These are phyloP conservation scores for Vigna reflexopilosa DNA, from an alignment of 306 rosid genomes.

Conservation along the genomic window DNA sequence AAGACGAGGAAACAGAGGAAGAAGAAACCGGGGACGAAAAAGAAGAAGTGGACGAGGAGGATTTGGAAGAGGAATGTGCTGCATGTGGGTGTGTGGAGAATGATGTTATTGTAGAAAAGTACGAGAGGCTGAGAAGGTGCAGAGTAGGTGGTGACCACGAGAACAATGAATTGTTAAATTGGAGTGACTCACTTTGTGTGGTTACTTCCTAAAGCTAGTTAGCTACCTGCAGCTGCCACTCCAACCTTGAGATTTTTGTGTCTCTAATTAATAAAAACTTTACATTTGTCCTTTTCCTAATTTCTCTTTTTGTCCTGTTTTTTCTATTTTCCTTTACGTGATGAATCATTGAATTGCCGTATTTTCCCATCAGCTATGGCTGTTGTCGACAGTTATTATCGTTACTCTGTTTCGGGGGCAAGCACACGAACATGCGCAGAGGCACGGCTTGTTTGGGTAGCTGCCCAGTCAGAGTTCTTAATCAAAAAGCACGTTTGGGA, in stretches of 20 bases:
- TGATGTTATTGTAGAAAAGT: conserved; percentile 55
- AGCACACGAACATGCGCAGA: background rate
- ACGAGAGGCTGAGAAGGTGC: conserved; percentile 61
- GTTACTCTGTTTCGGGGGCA: conserved; percentile 50
- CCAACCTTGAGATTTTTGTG: conserved; percentile 23
- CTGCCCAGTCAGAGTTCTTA: background rate
- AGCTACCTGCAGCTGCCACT: background rate
- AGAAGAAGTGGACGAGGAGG: background rate
- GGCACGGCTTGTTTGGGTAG: background rate
- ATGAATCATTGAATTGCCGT: background rate
- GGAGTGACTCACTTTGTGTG: conserved; percentile 66
- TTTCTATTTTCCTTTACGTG: background rate
- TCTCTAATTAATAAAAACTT: conserved; percentile 26
- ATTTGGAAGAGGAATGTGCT: background rate
- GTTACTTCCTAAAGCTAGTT: conserved; percentile 53
- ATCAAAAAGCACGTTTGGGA: conserved; percentile 6
- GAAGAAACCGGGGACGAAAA: conserved; percentile 13
- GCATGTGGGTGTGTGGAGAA: conserved; percentile 26
- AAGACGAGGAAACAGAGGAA: conserved; percentile 13
- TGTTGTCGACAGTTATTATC: conserved; percentile 60
- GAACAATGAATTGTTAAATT: conserved; percentile 54
- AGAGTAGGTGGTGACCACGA: conserved; percentile 64
- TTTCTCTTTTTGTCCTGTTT: conserved; percentile 1
- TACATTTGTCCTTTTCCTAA: conserved; percentile 43
- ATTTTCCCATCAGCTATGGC: conserved; percentile 46